Evolutionary conservation across 2,329 filamentous ascomycete species (phyloP).

Genomic region (Coniella vitis): DNA sequence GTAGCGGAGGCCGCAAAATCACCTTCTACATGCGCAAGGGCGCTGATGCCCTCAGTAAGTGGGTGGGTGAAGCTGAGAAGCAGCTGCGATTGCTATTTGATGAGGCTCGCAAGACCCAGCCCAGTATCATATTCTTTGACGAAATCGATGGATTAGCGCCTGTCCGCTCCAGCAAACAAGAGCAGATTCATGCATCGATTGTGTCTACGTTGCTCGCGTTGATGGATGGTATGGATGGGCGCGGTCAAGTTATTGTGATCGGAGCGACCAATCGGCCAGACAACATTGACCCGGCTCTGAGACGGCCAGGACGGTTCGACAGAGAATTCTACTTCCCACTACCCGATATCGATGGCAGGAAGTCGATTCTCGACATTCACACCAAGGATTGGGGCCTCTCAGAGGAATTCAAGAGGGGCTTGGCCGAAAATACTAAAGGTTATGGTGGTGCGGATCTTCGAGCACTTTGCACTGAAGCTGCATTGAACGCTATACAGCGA

Average conservation of each 20-base stretch:
- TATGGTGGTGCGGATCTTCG: conserved; percentile 94
- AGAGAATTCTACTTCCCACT: conserved; percentile 97
- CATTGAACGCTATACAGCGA: conserved; percentile 89
- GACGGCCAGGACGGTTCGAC: conserved; percentile 90
- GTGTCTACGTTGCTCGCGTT: conserved; percentile 88
- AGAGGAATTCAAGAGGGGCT: conserved; percentile 69
- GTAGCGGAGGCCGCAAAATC: conserved; percentile 83
- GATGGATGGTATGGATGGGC: conserved; percentile 98
- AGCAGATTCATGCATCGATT: conserved; percentile 97
- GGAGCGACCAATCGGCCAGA: conserved; percentile 97
- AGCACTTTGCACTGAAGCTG: conserved; percentile 90
- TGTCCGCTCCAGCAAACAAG: conserved; percentile 94
- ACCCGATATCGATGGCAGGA: conserved; percentile 71
- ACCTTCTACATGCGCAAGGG: conserved; percentile 99
- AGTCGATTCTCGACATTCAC: conserved; percentile 88
- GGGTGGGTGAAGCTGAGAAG: conserved; percentile 96
- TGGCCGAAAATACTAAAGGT: conserved; percentile 87
- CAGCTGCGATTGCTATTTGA: conserved; percentile 91
- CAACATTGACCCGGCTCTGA: conserved; percentile 91
- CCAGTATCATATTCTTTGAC: conserved; percentile 99
- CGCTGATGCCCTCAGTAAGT: conserved; percentile 94
- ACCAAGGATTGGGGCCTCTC: conserved; percentile 88
- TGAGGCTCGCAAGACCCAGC: conserved; percentile 89
- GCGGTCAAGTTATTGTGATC: conserved; percentile 96
- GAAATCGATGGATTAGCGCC: conserved; percentile 96